Evolutionary conservation across 805 yeast genomes (phyloP).

Genomic region (Metschnikowia noctiluminum): DNA sequence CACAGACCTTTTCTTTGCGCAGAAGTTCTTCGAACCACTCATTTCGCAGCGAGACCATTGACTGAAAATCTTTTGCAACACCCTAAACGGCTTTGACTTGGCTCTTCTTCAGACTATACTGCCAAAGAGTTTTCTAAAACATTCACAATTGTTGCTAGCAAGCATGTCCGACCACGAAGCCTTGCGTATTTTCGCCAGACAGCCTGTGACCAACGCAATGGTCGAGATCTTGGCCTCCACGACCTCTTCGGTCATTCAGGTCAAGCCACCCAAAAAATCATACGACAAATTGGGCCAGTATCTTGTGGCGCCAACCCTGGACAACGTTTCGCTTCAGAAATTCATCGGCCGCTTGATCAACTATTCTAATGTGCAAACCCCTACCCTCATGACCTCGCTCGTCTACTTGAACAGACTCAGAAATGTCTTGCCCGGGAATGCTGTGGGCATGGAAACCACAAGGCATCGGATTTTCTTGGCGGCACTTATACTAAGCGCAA

Average conservation of each 20-base stretch:
- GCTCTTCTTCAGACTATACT: too few species aligned
- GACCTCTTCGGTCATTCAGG: conserved; percentile 53
- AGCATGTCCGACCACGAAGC: conserved; percentile 41
- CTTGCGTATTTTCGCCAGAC: conserved; percentile 50
- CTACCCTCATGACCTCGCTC: conserved; percentile 90
- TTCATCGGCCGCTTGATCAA: conserved; percentile 73
- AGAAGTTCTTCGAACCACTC: too few species aligned
- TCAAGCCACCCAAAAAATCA: conserved; percentile 25
- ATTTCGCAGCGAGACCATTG: too few species aligned
- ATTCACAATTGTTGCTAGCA: neutral
- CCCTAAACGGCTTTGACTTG: too few species aligned
- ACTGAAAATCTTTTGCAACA: too few species aligned
- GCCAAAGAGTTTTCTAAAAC: too few species aligned
- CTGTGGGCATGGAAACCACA: conserved; percentile 89
- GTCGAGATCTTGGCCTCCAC: conserved; percentile 55
- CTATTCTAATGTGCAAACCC: conserved; percentile 89
- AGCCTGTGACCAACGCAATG: conserved; percentile 57
- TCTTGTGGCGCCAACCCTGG: conserved; percentile 24
- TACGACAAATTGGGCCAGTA: conserved; percentile 14
- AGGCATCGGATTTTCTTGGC: conserved; percentile 91
- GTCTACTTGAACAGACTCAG: conserved; percentile 79
- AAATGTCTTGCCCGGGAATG: conserved; percentile 76
- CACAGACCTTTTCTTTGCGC: too few species aligned
- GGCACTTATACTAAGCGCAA: conserved; percentile 86
- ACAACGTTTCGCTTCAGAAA: conserved; percentile 37